Percentiles rank a stretch among this genome's conserved stretches.
Conservation (phyloP, 2,329 filamentous ascomycete genomes). For the Stagonosporopsis vannaccii region DNA sequence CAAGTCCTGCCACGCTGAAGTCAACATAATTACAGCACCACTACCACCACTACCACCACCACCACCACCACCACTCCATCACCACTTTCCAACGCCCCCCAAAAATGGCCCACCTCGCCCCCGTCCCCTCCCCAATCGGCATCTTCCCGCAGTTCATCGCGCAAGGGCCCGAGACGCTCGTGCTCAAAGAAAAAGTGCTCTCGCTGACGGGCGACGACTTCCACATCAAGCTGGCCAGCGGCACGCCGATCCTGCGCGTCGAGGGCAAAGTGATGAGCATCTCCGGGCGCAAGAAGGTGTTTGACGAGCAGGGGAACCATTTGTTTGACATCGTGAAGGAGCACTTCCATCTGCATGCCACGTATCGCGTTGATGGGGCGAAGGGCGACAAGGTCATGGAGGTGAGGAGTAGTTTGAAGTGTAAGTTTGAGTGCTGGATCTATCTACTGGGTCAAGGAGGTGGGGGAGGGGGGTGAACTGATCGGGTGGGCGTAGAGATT, state of each 20-base stretch:
- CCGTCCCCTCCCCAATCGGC: slow-evolving; percentile 32
- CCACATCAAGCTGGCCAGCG: slow-evolving; percentile 64
- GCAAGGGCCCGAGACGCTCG: slow-evolving; percentile 53
- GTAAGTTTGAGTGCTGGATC: slow-evolving; percentile 49
- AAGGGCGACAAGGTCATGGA: slow-evolving; percentile 59
- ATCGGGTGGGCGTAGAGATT: no score
- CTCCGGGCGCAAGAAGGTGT: slow-evolving; percentile 63
- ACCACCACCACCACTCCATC: not conserved
- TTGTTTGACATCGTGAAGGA: slow-evolving; percentile 67
- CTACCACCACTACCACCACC: no score
- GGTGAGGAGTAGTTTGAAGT: slow-evolving; percentile 62
- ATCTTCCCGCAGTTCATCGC: slow-evolving; percentile 41
- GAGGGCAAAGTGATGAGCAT: slow-evolving; percentile 62
- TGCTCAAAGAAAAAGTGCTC: slow-evolving; percentile 68
- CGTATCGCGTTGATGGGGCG: slow-evolving; percentile 59
- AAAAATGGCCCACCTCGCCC: slow-evolving; percentile 23
- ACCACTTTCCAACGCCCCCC: not conserved
- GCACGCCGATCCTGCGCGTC: slow-evolving; percentile 63
- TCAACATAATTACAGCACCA: not conserved
- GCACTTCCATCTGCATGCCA: slow-evolving; percentile 59
- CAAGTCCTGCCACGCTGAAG: no score
- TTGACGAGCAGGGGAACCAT: slow-evolving; percentile 60
- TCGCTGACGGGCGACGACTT: slow-evolving; percentile 71
- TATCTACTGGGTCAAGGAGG: not conserved
- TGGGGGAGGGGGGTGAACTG: not conserved